phyloP scores from a whole-genome alignment of 768 basidiomycete species.

The Tulasnella sp. region DNA sequence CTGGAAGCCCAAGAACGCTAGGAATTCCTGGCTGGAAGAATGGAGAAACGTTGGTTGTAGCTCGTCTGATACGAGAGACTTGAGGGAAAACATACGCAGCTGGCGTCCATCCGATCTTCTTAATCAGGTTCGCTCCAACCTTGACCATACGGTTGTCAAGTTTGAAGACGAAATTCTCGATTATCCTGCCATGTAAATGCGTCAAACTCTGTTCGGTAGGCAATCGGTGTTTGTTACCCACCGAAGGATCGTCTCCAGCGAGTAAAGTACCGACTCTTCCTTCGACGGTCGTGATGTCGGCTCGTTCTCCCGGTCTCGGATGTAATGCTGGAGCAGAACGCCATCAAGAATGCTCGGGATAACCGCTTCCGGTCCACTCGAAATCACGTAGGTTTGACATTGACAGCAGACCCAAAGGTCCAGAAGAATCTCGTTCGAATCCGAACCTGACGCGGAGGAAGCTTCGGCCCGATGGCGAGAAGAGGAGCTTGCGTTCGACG shows the following conservation, averaged over 20 bases:
- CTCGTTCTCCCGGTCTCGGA: slow-evolving; percentile 52
- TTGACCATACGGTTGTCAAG: slow-evolving; percentile 43
- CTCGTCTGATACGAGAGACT: background rate
- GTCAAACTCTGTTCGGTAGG: slow-evolving; percentile 4
- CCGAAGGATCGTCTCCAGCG: slow-evolving; percentile 65
- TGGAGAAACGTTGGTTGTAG: background rate
- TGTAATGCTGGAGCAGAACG: slow-evolving; percentile 59
- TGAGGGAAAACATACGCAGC: slow-evolving; percentile 40
- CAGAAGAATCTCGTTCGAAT: slow-evolving; percentile 48
- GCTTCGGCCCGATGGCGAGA: slow-evolving; percentile 38
- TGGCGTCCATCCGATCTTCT: slow-evolving; percentile 34
- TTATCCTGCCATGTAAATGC: slow-evolving; percentile 46
- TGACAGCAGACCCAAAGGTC: slow-evolving; percentile 84
- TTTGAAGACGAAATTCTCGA: slow-evolving; percentile 65
- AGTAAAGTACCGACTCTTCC: slow-evolving; percentile 53
- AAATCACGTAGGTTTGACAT: slow-evolving; percentile 70
- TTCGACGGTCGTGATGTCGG: slow-evolving; percentile 43
- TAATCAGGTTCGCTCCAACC: slow-evolving; percentile 14
- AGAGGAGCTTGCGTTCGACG: slow-evolving; percentile 53
- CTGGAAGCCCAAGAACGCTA: background rate
- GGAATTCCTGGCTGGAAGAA: background rate
- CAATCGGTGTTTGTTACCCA: slow-evolving; percentile 40
- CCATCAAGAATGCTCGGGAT: slow-evolving; percentile 71
- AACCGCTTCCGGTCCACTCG: slow-evolving; percentile 47
- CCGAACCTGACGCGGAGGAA: slow-evolving; percentile 27